A percentile compares a stretch with the other conserved stretches of the same genome.
phyloP scores from a whole-genome alignment of 805 yeast genomes.

The Wickerhamomyces sydowiorum region DNA sequence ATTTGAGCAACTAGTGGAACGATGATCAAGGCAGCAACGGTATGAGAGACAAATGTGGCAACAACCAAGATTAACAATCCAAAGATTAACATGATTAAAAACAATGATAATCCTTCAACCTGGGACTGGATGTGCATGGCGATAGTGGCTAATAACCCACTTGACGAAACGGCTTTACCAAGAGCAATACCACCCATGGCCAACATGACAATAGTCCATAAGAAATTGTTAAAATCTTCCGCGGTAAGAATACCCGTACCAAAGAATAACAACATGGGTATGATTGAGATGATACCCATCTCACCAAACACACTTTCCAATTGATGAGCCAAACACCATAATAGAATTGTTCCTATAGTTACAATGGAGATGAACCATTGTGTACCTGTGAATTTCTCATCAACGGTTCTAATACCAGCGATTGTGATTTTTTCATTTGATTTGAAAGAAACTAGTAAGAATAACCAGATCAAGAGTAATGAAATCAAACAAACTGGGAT shows the following conservation, averaged over 20 bases:
- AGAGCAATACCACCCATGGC: constrained; percentile 98
- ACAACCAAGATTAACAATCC: constrained; percentile 76
- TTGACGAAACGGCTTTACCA: constrained; percentile 91
- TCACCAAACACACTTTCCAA: constrained; percentile 77
- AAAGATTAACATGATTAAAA: constrained; percentile 69
- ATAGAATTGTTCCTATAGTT: constrained; percentile 62
- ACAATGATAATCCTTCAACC: constrained; percentile 65
- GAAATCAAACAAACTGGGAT: constrained; percentile 71
- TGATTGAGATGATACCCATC: constrained; percentile 92
- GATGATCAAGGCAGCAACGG: constrained; percentile 92
- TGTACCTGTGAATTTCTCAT: constrained; percentile 62
- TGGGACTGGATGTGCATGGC: constrained; percentile 62
- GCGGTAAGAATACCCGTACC: constrained; percentile 84
- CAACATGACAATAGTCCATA: constrained; percentile 92
- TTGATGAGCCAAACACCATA: constrained; percentile 88
- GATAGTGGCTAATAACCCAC: constrained; percentile 77
- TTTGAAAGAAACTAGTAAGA: constrained; percentile 61
- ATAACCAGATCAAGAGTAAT: constrained; percentile 65
- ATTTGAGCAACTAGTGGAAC: constrained; percentile 88
- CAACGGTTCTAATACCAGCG: constrained; percentile 43
- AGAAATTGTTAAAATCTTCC: constrained; percentile 91
- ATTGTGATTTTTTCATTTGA: constrained; percentile 40
- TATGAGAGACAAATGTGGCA: constrained; percentile 95
- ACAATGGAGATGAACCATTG: constrained; percentile 75
- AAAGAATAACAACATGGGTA: constrained; percentile 86